phyloP scores from a whole-genome alignment of 805 yeast genomes.

The Yarrowia phangngaensis region DNA sequence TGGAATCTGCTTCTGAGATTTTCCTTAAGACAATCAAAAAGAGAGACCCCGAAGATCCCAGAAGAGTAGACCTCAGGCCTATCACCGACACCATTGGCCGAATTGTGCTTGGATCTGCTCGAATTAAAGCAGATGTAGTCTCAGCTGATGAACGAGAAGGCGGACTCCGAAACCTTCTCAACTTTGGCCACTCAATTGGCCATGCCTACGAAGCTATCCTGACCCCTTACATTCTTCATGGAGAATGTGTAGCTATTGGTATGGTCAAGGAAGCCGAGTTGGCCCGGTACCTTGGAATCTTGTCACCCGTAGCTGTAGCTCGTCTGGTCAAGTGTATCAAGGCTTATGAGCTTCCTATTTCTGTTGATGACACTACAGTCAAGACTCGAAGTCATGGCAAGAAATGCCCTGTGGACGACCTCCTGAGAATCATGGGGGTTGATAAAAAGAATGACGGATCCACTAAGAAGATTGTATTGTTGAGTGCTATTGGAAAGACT shows the following conservation, averaged over 20 bases:
- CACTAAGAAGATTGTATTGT: slow-evolving; percentile 78
- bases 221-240: slow-evolving; percentile 94
- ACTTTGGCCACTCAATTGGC: slow-evolving; percentile 96
- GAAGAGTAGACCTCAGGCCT: slow-evolving; percentile 59
- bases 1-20: slow-evolving; percentile 67
- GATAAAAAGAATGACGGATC: slow-evolving; percentile 96
- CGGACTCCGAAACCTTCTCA: slow-evolving; percentile 82
- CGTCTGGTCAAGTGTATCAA: slow-evolving; percentile 76
- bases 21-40: slow-evolving; percentile 66
- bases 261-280: slow-evolving; percentile 92
- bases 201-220: slow-evolving; percentile 98
- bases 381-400: slow-evolving; percentile 65
- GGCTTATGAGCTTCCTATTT: slow-evolving; percentile 81
- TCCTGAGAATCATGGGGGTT: slow-evolving; percentile 83
- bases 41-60: slow-evolving; percentile 40
- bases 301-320: slow-evolving; percentile 91
- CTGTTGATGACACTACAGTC: slow-evolving; percentile 68
- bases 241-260: slow-evolving; percentile 99
- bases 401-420: slow-evolving; percentile 67
- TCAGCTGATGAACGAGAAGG: slow-evolving; percentile 93
- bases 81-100: slow-evolving; percentile 71
- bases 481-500: slow-evolving; percentile 83
- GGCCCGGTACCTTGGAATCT: slow-evolving; percentile 82
- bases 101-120: slow-evolving; percentile 78
- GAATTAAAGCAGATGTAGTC: slow-evolving; percentile 91